Conservation (phyloP, 2,329 filamentous ascomycete species). For the Phialocephala sp. region DNA sequence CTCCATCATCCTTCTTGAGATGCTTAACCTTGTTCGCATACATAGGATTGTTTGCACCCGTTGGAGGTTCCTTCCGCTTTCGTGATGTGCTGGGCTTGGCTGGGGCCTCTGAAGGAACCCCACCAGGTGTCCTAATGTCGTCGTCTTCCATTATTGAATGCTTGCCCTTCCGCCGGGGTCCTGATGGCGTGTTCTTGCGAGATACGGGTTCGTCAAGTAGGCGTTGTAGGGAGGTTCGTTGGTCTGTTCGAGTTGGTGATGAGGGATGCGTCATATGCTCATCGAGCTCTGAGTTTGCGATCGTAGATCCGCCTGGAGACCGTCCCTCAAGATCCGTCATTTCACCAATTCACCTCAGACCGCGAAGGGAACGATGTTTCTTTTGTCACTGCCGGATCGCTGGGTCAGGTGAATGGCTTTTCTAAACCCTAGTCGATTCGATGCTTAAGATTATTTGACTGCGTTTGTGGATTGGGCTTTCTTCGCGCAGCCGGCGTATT, state of each 20-base stretch:
- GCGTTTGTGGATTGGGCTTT: not conserved
- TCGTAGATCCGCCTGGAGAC: constrained; percentile 38
- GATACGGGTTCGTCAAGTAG: constrained; percentile 36
- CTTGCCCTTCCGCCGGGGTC: constrained; percentile 23
- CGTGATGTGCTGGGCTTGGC: constrained; percentile 27
- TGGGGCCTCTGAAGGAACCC: constrained; percentile 23
- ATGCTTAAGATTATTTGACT: not conserved
- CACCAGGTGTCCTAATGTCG: constrained; percentile 37
- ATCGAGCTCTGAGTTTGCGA: constrained; percentile 41
- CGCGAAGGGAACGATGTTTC: not conserved
- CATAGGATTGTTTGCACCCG: constrained; percentile 35
- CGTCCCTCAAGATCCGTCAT: constrained; percentile 7
- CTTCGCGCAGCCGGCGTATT: not conserved
- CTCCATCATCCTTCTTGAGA: constrained; percentile 87
- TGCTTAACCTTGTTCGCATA: constrained; percentile 72
- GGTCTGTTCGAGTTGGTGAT: constrained; percentile 39
- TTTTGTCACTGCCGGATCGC: not conserved
- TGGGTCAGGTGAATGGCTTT: not conserved
- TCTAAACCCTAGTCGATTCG: not conserved
- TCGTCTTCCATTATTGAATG: constrained; percentile 42
- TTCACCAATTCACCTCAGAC: not conserved
- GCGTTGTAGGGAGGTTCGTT: constrained; percentile 39
- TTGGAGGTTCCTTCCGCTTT: constrained; percentile 34
- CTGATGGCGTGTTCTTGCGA: constrained; percentile 33
- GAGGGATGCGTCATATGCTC: constrained; percentile 38